Percentiles rank a stretch among this genome's conserved stretches.
Evolutionary conservation across 345 rosid species (phyloP).

Genomic region (Psidium friedrichsthalianum): DNA sequence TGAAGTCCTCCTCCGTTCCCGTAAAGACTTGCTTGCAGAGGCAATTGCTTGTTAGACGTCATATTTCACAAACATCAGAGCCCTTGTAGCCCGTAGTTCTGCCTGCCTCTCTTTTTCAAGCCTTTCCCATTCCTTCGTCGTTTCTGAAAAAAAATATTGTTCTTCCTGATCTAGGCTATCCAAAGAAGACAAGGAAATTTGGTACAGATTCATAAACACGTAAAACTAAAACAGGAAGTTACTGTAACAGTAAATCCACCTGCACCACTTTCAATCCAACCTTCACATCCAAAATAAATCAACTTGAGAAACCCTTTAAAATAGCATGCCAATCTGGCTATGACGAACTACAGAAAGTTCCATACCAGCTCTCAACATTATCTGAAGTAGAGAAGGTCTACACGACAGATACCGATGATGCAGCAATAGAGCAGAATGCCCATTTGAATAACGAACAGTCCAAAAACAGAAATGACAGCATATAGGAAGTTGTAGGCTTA

Average conservation of each 20-base stretch:
- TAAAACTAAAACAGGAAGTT: neutral
- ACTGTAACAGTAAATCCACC: neutral
- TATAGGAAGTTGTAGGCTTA: no score
- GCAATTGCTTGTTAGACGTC: conserved; percentile 95
- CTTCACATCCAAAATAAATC: neutral
- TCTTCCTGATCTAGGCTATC: neutral
- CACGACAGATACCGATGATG: neutral
- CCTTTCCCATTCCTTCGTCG: conserved; percentile 76
- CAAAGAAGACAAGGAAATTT: neutral
- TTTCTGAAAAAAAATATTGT: conserved; percentile 32
- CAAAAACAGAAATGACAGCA: no score
- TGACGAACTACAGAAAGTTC: neutral
- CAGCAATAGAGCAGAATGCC: neutral
- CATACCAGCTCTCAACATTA: neutral
- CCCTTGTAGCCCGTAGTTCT: conserved; percentile 93
- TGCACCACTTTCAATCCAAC: neutral
- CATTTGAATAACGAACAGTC: neutral
- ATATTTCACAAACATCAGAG: conserved; percentile 85
- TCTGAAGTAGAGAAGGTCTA: neutral
- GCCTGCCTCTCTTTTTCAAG: conserved; percentile 90
- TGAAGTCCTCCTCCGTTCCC: conserved; percentile 95
- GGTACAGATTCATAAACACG: neutral
- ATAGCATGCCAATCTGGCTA: neutral
- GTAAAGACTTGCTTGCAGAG: conserved; percentile 66
- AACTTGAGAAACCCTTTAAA: neutral